Conservation (phyloP, 2,329 filamentous ascomycete genomes). For the Chrysoporthe puriensis region DNA sequence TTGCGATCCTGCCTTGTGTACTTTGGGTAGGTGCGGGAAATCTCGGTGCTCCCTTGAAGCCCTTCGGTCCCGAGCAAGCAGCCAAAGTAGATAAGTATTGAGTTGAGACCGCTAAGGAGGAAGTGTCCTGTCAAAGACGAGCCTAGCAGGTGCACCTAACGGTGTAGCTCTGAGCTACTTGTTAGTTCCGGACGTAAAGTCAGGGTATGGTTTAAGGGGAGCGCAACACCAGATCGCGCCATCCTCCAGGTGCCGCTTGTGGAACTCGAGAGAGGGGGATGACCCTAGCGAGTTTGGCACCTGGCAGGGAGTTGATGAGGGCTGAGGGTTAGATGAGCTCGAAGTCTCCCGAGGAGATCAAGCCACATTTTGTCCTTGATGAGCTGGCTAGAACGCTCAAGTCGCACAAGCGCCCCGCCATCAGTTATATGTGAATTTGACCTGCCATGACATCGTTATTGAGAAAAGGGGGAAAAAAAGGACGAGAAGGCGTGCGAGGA, state of each 20-base stretch:
- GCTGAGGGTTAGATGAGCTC: not conserved
- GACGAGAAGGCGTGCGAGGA: not conserved
- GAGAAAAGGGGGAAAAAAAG: not conserved
- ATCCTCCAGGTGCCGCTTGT: slow-evolving; percentile 19
- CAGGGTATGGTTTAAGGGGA: slow-evolving; percentile 20
- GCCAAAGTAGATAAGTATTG: not conserved
- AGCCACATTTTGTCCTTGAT: slow-evolving; percentile 15
- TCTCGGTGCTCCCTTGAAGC: not conserved
- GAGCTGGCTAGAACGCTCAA: slow-evolving; percentile 22
- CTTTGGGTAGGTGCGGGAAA: not conserved
- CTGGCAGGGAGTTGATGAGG: not conserved
- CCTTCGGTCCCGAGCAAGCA: not conserved
- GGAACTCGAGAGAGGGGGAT: not conserved
- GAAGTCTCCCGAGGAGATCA: not conserved
- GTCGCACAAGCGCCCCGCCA: slow-evolving; percentile 11
- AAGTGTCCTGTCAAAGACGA: not conserved
- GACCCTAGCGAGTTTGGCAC: not conserved
- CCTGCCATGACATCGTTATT: slow-evolving; percentile 1
- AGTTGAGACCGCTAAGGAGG: not conserved
- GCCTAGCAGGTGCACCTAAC: not conserved
- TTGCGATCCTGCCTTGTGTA: not conserved
- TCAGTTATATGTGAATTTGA: not conserved
- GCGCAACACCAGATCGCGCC: slow-evolving; percentile 20
- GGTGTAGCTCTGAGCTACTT: slow-evolving; percentile 15
- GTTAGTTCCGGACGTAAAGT: slow-evolving; percentile 25